These are phyloP conservation scores for Cordyceps tenuipes DNA, from an alignment of 2,329 filamentous ascomycete genomes.

Conservation along the genomic window DNA sequence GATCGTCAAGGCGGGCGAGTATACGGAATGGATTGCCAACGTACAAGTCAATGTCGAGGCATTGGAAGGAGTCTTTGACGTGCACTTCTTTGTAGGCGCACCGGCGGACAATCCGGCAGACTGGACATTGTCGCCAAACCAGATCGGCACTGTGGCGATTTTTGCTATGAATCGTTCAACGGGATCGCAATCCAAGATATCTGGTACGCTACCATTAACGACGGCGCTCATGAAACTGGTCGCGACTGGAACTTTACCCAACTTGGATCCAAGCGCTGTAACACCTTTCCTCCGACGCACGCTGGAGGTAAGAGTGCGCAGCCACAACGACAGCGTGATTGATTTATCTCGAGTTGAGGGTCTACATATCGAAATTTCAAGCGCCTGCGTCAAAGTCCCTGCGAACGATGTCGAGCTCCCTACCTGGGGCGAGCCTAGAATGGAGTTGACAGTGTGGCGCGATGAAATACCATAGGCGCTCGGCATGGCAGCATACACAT, in stretches of 20 bases:
- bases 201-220: conserved; percentile 45
- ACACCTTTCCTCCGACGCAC: conserved; percentile 33
- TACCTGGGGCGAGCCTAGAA: conserved; percentile 18
- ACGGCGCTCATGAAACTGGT: conserved; percentile 37
- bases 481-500: neutral
- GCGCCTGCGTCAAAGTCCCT: conserved; percentile 21
- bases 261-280: conserved; percentile 29
- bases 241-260: conserved; percentile 25
- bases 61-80: conserved; percentile 48
- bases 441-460: conserved; percentile 5
- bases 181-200: conserved; percentile 28
- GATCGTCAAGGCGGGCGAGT: conserved; percentile 32
- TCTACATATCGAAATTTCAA: conserved; percentile 24
- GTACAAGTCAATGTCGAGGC: conserved; percentile 54
- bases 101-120: conserved; percentile 32
- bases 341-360: conserved; percentile 21
- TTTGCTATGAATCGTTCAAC: conserved; percentile 36
- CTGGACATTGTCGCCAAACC: conserved; percentile 46
- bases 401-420: conserved; percentile 21
- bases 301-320: conserved; percentile 28
- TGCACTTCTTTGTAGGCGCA: conserved; percentile 61
- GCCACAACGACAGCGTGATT: conserved; percentile 19
- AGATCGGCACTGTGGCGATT: conserved; percentile 54
- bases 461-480: neutral
- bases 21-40: conserved; percentile 61